A percentile compares a stretch with the other conserved stretches of the same genome.
These are phyloP conservation scores for Arthrobotrys conoides DNA, from an alignment of 2,329 filamentous ascomycete species.

Conservation along the genomic window DNA sequence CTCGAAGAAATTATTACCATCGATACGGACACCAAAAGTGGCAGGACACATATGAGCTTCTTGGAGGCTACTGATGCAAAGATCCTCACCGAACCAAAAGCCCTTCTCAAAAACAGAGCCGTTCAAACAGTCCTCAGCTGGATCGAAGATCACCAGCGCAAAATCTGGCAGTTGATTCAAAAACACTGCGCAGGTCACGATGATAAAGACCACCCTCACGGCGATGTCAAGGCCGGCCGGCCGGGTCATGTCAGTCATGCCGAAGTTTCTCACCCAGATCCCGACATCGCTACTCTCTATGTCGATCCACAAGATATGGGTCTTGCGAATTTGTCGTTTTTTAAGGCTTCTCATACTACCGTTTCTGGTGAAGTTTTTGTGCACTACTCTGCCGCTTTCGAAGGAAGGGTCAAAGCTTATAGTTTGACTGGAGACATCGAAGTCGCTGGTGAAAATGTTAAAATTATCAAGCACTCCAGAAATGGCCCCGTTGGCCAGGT, in stretches of 20 bases:
- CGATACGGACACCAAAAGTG: slow-evolving; percentile 53
- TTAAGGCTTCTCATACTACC: slow-evolving; percentile 44
- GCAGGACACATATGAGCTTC: slow-evolving; percentile 44
- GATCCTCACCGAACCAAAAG: slow-evolving; percentile 52
- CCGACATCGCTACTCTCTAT: slow-evolving; percentile 34
- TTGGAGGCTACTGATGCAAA: slow-evolving; percentile 53
- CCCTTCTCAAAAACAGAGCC: slow-evolving; percentile 44
- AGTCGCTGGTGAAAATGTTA: slow-evolving; percentile 38
- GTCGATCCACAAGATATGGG: slow-evolving; percentile 38
- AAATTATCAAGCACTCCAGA: slow-evolving; percentile 36
- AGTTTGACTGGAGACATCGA: slow-evolving; percentile 46
- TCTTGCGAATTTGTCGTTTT: slow-evolving; percentile 40
- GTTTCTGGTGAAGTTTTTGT: slow-evolving; percentile 44
- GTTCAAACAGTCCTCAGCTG: slow-evolving; percentile 51
- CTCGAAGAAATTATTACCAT: slow-evolving; percentile 34
- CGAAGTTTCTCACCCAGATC: slow-evolving; percentile 27
- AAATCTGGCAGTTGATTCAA: slow-evolving; percentile 45
- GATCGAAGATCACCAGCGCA: slow-evolving; percentile 42
- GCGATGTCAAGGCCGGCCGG: slow-evolving; percentile 11
- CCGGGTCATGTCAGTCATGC: slow-evolving; percentile 14
- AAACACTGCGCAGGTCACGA: slow-evolving; percentile 42
- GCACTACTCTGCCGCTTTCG: slow-evolving; percentile 50
- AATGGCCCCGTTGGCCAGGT: slow-evolving; percentile 46
- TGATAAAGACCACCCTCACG: not conserved
- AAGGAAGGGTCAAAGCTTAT: slow-evolving; percentile 37